phyloP scores from a whole-genome alignment of 805 yeast species.

The Zygotorulaspora danielsina region DNA sequence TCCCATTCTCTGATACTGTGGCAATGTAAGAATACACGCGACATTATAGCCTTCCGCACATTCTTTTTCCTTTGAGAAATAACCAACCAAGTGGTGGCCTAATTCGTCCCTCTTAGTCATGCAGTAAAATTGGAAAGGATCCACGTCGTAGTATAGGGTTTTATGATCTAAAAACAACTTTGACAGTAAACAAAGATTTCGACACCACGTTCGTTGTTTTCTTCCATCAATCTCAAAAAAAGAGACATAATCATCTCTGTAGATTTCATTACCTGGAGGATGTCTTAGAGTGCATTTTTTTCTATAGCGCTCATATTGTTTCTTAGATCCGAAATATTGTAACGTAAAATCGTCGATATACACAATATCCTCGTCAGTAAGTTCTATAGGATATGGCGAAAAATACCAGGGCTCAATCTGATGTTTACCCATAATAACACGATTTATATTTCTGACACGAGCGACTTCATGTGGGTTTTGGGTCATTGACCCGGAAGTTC shows the following conservation, averaged over 20 bases:
- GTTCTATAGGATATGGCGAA: conserved; percentile 92
- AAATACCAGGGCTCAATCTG: conserved; percentile 99
- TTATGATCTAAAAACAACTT: conserved; percentile 93
- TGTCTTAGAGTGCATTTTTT: conserved; percentile 82
- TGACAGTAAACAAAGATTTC: conserved; percentile 85
- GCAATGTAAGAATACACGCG: conserved; percentile 93
- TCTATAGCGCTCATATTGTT: conserved; percentile 90
- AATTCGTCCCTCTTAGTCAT: conserved; percentile 87
- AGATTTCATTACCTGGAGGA: conserved; percentile 98
- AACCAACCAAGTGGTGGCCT: conserved; percentile 96
- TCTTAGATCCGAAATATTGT: conserved; percentile 80
- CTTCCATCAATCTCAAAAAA: conserved; percentile 98
- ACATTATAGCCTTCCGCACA: conserved; percentile 92
- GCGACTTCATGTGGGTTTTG: conserved; percentile 85
- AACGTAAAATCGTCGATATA: conserved; percentile 90
- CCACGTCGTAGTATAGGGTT: conserved; percentile 94
- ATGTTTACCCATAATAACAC: conserved; percentile 80
- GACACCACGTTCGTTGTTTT: conserved; percentile 94
- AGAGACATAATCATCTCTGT: conserved; percentile 86
- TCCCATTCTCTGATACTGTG: conserved; percentile 95
- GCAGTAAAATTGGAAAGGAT: conserved; percentile 92
- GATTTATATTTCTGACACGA: conserved; percentile 75
- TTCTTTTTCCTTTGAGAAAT: conserved; percentile 95
- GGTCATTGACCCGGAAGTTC: conserved; percentile 97
- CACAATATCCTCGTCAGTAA: conserved; percentile 85